Percentiles rank a stretch among this genome's conserved stretches.
Conservation (phyloP, 352 stramenopile species). For the Phytophthora pluvialis region DNA sequence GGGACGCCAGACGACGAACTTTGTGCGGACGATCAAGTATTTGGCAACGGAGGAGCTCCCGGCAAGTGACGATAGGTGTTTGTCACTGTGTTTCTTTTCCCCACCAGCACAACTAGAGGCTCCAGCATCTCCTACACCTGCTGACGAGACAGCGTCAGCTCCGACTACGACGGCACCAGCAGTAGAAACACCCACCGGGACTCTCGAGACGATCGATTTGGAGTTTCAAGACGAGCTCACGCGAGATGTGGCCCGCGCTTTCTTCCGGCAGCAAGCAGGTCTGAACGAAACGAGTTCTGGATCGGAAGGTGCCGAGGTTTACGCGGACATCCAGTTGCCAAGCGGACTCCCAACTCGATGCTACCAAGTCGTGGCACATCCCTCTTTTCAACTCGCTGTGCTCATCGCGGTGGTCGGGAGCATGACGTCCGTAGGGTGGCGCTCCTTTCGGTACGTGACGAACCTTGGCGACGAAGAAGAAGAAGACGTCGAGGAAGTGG, state of each 20-base stretch:
- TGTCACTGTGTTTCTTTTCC: constrained; percentile 72
- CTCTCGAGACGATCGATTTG: constrained; percentile 63
- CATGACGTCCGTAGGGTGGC: constrained; percentile 73
- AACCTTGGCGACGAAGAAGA: constrained; percentile 46
- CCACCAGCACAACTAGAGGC: background rate
- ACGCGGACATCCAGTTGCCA: constrained; percentile 54
- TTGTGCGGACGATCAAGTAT: constrained; percentile 88
- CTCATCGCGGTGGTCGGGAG: constrained; percentile 65
- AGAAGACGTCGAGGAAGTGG: constrained; percentile 41
- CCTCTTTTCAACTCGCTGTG: constrained; percentile 78
- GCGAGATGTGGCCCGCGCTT: constrained; percentile 59
- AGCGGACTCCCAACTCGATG: constrained; percentile 55
- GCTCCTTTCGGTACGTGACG: constrained; percentile 59
- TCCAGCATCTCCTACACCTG: background rate
- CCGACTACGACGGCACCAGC: background rate
- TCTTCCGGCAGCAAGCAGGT: constrained; percentile 64
- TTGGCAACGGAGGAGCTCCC: constrained; percentile 51
- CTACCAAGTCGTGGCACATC: constrained; percentile 73
- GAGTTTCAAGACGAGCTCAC: constrained; percentile 68
- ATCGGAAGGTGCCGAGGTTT: constrained; percentile 28
- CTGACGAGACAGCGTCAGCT: background rate
- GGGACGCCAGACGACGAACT: constrained; percentile 78
- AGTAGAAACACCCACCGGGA: background rate
- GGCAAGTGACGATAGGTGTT: constrained; percentile 66
- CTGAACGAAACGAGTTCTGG: constrained; percentile 44